These are phyloP conservation scores for Diacronema lutheri DNA, from an alignment of 78 protist genomes.

Conservation along the genomic window DNA sequence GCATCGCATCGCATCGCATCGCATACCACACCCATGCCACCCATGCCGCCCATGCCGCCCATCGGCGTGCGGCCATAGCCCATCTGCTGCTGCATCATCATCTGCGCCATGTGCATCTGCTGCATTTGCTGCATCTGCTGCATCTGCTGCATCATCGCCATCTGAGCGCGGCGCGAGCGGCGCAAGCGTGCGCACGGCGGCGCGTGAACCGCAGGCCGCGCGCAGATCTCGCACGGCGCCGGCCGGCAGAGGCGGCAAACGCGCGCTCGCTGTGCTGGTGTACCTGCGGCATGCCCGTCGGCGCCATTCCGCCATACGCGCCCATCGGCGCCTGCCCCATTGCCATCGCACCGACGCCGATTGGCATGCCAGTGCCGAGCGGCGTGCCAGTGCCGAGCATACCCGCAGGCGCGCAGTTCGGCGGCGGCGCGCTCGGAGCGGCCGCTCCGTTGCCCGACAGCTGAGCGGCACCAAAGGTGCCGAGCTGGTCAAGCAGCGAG, in stretches of 20 bases:
- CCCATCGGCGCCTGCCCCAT: too few relatives aligned
- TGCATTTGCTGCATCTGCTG: conserved; percentile 3
- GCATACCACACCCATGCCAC: not conserved
- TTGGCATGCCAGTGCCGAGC: too few relatives aligned
- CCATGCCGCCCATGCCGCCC: not conserved
- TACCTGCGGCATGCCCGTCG: not conserved
- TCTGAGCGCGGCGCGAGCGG: not conserved
- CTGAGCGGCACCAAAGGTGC: not conserved
- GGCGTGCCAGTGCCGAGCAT: too few relatives aligned
- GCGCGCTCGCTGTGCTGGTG: not conserved
- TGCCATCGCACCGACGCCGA: too few relatives aligned
- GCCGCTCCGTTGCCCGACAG: too few relatives aligned
- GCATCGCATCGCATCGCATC: too few relatives aligned
- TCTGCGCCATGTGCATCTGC: not conserved
- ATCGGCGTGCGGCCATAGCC: too few relatives aligned
- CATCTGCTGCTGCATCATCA: conserved; percentile 17
- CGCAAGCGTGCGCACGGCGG: not conserved
- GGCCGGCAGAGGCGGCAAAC: not conserved
- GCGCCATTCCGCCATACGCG: not conserved
- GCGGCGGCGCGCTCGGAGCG: too few relatives aligned
- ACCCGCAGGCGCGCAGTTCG: too few relatives aligned
- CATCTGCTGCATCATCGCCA: conserved; percentile 22
- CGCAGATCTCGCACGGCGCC: not conserved
- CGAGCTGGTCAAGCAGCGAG: not conserved
- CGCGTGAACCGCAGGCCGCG: not conserved